Base-by-base conservation (phyloP, 768 basidiomycete genomes). In the Lentinula guzmanii region DNA sequence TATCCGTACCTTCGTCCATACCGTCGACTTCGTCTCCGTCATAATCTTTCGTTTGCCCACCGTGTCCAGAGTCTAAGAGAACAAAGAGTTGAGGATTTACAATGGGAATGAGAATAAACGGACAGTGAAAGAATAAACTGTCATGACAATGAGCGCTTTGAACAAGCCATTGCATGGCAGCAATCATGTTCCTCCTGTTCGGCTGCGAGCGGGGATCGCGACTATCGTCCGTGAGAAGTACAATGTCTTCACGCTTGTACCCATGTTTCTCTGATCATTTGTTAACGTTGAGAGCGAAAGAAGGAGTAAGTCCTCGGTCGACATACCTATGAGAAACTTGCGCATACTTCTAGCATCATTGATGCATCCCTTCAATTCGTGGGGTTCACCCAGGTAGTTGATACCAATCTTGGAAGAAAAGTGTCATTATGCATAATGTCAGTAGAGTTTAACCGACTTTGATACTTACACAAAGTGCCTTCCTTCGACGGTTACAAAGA, bases 11-110 rank as follows among this genome's bases (percentile, higher is more conserved):
- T 79, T 94, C 92, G 64, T 95, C 92, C 58, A 76, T 82, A 6
- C 93, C 94, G 66, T 91, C 89, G 0, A 78, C 74, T 72, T 95
- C 88, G 65, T 93, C 91, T 3, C 90, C 91, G 65, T 91, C 81
- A 1, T 74, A 63, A 72, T 97, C 94, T 58, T 78, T 79, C 2
- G 88, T 86, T 69, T 95, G 95, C 9, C 95, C 96, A n/a, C 97
- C 96, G 67, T 98, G 95, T 0, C 95, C 96, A 1, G 95, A 96
- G 73, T 93, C 90, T 91, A 58, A 21, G 6, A 53, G 37, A 33
- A 13, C 10, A 3, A 24, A 31, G 9, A 33, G 34, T 41, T 13
- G 4, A 55, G 37, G 5, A 28, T 13, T 7, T 33, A 34, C 56
- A 39, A 45, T 33, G n/a, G 46, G 18, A 41, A n/a, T 11, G 28